Evolutionary conservation across 2,329 filamentous ascomycete species (phyloP).

Genomic region (Scopulariopsis brevicaulis): DNA sequence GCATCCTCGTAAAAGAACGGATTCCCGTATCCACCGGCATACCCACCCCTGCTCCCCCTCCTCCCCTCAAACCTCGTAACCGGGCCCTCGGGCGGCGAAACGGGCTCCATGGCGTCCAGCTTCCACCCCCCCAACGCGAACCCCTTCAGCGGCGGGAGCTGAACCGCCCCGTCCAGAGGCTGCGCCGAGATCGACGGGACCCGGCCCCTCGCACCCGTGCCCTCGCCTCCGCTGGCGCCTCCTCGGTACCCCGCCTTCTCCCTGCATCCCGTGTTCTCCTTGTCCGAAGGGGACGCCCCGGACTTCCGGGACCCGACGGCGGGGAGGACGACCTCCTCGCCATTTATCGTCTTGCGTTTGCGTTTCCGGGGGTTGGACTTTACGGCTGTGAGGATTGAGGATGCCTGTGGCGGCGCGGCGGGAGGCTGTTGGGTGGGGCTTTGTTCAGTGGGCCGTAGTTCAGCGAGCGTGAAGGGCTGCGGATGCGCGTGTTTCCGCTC

Average conservation of each 20-base stretch:
- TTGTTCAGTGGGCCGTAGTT: not conserved
- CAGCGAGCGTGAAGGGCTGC: not conserved
- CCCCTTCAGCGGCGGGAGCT: conserved; percentile 18
- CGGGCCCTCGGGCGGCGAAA: conserved; percentile 14
- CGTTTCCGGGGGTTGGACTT: conserved; percentile 34
- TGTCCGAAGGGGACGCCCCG: not conserved
- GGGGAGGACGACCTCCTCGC: conserved; percentile 20
- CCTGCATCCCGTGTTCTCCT: not conserved
- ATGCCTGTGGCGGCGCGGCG: not conserved
- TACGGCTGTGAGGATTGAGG: conserved; percentile 38
- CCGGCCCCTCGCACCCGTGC: too few species aligned
- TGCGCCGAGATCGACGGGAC: not conserved
- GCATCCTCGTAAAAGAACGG: conserved; percentile 13
- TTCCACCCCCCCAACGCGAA: conserved; percentile 11
- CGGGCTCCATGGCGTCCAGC: conserved; percentile 18
- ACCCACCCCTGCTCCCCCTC: conserved; percentile 6
- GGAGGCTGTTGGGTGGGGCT: not conserved
- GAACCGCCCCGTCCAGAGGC: conserved; percentile 5
- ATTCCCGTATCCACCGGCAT: conserved; percentile 8
- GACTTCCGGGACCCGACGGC: conserved; percentile 7
- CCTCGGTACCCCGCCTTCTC: too few species aligned
- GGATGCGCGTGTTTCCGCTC: not conserved
- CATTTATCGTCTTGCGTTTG: conserved; percentile 33
- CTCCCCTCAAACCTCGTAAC: conserved; percentile 11
- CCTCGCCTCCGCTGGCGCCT: too few species aligned